phyloP scores from a whole-genome alignment of 768 basidiomycete species.

The Cyathus striatus region DNA sequence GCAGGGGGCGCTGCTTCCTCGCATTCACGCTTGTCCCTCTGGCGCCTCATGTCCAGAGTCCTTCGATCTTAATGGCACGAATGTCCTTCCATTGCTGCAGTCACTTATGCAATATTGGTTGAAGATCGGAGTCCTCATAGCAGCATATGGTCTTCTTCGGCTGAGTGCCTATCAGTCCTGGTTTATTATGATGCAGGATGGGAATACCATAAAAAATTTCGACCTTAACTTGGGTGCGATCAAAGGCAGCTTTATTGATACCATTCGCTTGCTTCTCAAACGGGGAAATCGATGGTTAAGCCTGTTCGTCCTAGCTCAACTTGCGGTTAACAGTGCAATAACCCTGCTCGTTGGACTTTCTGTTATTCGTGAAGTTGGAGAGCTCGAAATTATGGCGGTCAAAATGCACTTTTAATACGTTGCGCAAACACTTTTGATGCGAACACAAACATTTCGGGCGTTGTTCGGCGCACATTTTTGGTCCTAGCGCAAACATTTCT shows the following conservation, averaged over 20 bases:
- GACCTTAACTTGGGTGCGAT: conserved; percentile 10
- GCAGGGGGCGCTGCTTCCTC: conserved; percentile 5
- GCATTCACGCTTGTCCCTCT: conserved; percentile 7
- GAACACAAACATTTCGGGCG: too few species aligned
- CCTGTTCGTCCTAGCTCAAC: conserved; percentile 5
- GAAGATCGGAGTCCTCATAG: conserved; percentile 7
- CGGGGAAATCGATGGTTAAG: conserved; percentile 8
- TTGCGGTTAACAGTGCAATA: conserved; percentile 5
- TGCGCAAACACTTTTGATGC: too few species aligned
- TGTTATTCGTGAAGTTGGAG: conserved; percentile 4
- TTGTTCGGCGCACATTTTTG: too few species aligned
- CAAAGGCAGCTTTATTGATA: conserved; percentile 8
- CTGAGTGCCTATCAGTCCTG: conserved; percentile 11
- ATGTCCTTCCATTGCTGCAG: conserved; percentile 8
- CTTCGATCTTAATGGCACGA: conserved; percentile 7
- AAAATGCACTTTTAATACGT: too few species aligned
- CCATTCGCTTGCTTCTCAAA: conserved; percentile 4
- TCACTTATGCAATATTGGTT: conserved; percentile 12
- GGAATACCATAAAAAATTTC: conserved; percentile 11
- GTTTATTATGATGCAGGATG: conserved; percentile 10
- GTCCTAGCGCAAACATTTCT: too few species aligned
- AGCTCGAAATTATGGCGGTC: too few species aligned
- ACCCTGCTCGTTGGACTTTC: conserved; percentile 10
- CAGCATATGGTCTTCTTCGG: conserved; percentile 7
- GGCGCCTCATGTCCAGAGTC: conserved; percentile 5